phyloP scores from a whole-genome alignment of 306 rosid species.

The Sindora glabra region DNA sequence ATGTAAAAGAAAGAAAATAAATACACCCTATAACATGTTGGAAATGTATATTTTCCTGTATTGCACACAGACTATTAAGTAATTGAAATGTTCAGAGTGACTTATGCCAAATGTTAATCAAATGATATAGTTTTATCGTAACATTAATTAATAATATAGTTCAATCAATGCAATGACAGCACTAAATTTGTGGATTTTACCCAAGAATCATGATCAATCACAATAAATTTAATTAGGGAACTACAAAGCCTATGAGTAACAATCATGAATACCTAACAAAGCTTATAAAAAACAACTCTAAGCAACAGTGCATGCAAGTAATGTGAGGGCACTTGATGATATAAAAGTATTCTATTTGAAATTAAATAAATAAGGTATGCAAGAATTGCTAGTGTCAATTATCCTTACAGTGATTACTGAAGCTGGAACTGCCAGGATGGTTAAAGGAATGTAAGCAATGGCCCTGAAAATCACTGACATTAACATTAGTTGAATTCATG shows the following conservation, averaged over 20 bases:
- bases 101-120: neutral
- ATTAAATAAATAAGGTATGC: neutral
- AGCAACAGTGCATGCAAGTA: neutral
- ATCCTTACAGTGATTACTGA: conserved; percentile 46
- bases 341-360: neutral
- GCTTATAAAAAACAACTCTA: neutral
- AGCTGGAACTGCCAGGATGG: conserved; percentile 50
- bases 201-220: neutral
- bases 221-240: neutral
- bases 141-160: too few relatives aligned
- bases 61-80: neutral
- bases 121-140: neutral
- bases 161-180: neutral
- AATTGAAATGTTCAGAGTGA: neutral
- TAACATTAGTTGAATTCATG: too few relatives aligned
- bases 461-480: too few relatives aligned
- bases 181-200: neutral
- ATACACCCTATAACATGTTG: too few relatives aligned
- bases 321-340: neutral
- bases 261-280: neutral
- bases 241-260: neutral
- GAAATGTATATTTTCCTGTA: too few relatives aligned
- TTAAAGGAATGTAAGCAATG: conserved; percentile 50
- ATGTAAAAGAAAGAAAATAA: too few relatives aligned
- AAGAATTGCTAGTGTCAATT: neutral